phyloP scores from a whole-genome alignment of 2,329 filamentous ascomycete genomes.

The Fusarium guadeloupense region DNA sequence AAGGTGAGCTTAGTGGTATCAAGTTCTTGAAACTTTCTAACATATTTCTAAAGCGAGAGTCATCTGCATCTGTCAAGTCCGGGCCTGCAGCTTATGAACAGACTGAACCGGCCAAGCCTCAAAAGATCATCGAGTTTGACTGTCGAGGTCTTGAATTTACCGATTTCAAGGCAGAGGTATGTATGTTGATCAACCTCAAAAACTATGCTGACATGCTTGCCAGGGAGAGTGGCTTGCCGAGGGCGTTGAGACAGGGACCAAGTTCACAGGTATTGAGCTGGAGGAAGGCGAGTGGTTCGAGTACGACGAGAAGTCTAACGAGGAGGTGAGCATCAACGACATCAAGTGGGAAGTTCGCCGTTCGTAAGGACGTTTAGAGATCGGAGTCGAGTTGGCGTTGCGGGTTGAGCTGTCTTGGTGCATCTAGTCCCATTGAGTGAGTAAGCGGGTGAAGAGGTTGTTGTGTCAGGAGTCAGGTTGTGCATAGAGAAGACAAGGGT shows the following conservation, averaged over 20 bases:
- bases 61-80: conserved; percentile 83
- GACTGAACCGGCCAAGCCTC: conserved; percentile 74
- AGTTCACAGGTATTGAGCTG: conserved; percentile 84
- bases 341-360: conserved; percentile 86
- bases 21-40: background rate
- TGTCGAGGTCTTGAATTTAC: conserved; percentile 93
- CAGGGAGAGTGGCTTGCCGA: conserved; percentile 92
- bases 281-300: conserved; percentile 96
- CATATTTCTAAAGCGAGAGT: conserved; percentile 70
- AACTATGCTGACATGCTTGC: conserved; percentile 2
- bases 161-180: conserved; percentile 89
- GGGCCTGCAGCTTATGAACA: conserved; percentile 77
- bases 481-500: background rate
- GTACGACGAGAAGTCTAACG: conserved; percentile 91
- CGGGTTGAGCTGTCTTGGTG: background rate
- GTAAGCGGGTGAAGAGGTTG: background rate
- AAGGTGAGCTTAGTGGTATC: conserved; percentile 66
- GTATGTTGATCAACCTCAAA: background rate
- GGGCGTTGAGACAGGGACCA: conserved; percentile 80
- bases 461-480: background rate
- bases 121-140: conserved; percentile 89
- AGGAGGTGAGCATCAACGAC: conserved; percentile 93
- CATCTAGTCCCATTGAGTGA: background rate
- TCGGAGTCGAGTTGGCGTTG: background rate
- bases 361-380: conserved; percentile 56